Base-by-base conservation (phyloP, 768 basidiomycete genomes). In the Russula griseocarnosa region DNA sequence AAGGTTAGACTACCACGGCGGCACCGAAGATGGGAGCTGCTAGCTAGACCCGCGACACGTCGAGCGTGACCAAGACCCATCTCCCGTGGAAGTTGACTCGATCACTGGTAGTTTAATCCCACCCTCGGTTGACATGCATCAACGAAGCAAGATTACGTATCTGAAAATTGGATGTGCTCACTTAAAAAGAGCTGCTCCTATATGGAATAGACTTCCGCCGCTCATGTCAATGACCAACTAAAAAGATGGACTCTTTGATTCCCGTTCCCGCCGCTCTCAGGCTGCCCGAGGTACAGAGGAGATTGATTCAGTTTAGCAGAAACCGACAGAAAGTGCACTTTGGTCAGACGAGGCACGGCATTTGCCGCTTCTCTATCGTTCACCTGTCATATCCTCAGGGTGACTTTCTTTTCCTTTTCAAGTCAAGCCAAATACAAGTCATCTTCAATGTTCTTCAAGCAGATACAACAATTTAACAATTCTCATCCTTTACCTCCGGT, bases 1-100 rank as follows among this genome's bases (percentile, higher is more conserved):
- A 40, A 5, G 36, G 38, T 40, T 40, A 16, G 14, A 40, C 16
- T 40, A 36, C 34, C 11, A 36, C 34, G 10, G 38, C 60, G 14
- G 42, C 28, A 44, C 40, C 30, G 36, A 55, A 55, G 54, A 28
- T 30, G 55, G 63, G 20, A 58, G 61, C 46, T 42, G n/a, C 32
- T 13, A 1, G 38, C 16, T 18, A 8, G 47, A 20, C 18, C 40
- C 42, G n/a, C 50, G 20, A 34, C n/a, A n/a, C n/a, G 20, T 55
- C 71, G 74, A 76, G 69, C 73, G 60, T 55, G 77, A 79, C 20
- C 74, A 82, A 62, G 85, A 82, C 72, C 74, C 82, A 52, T 83
- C 83, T 54, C 83, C 83, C 0, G 85, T 85, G 83, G 86, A 86
- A 61, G 76, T 86, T 49, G 83, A 81, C 66, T 83, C 83, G 11